Evolutionary conservation across 345 rosid genomes (phyloP), one percentile per base, ranked within the genome.

Genomic region (Xanthoceras sorbifolium): DNA sequence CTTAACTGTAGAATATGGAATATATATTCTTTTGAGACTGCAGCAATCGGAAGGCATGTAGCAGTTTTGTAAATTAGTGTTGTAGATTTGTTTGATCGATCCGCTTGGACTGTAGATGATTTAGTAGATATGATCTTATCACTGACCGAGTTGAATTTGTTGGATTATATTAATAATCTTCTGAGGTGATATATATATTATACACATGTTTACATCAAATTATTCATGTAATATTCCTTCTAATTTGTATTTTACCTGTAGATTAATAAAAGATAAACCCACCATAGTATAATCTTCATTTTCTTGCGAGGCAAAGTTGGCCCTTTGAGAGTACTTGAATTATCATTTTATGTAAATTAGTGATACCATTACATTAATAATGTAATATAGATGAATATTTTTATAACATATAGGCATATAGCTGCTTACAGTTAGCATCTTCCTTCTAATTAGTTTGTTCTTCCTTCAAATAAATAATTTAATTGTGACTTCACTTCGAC

Each of bases 31-130:
- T 67, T 63, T 50, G 44, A 34, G 79, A 59, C 73, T 72, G 71
- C 54, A 48, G 9, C 11, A 14, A 59, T 40, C 12, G 64, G 72
- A 79, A 76, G 60, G 70, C 72, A 50, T 66, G 59, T 72, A 66
- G 69, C 62, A 72, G 73, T 77, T 67, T 77, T 81, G 81, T 77
- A 74, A 42, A 75, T 36, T 44, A 46, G 64, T 80, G 44, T 55
- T n/a, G 64, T 61, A 62, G 50, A 67, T 59, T 42, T 44, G 9
- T 25, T 22, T 3, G 22, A 54, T 60, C 25, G 50, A n/a, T 23
- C 75, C 67, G 52, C 67, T 69, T 68, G 36, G 36, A 29, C 55
- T 18, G 20, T 11, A 64, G 76, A 71, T 29, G 25, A 64, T 54
- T 40, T 20, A 72, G 64, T 72, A 38, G 48, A 38, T 22, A 59